Evolutionary conservation across 2,329 filamentous ascomycete species (phyloP), one percentile per base, ranked within the genome.

Genomic region (Paracorniculantispora psalliotae): DNA sequence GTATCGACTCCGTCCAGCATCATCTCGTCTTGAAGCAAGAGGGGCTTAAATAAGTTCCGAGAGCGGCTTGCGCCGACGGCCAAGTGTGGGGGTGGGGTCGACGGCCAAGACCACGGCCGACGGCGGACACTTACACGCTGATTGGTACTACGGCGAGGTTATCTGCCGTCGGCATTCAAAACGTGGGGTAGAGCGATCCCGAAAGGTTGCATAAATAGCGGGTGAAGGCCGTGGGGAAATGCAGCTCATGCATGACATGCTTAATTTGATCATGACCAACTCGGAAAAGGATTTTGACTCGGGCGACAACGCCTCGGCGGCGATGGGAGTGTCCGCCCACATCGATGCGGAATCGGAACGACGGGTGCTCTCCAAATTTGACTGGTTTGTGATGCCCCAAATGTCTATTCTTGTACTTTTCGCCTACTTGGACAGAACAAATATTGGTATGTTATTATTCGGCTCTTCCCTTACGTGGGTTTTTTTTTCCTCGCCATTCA

Each of bases 21-120:
- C 4, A 15, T 12, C 10, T 15, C 15, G 21, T 13, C 21, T 12
- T 12, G n/a, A 33, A 43, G 25, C 4, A 23, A 25, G n/a, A 33
- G 37, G 7, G 15, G 13, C 23, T 54, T 55, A 55, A 35, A 55
- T 55, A 46, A n/a, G 26, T 25, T 33, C 39, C 51, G 39, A 39
- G 21, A 4, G n/a, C 23, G 51, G 51, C 51, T 44, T 30, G 15
- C 25, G 50, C 35, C 50, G 50, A 30, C 51, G 51, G 26, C 52
- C 52, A 21, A 55, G 26, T 46, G 46, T 30, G 57, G 63, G 72
- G 57, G 72, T 73, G 59, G 72, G 69, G 21, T 48, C 52, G 21
- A 61, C 37, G 21, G 47, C 41, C 60, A 62, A 85, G 83, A 46
- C 47, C 25, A 59, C 48, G 35, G 56, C 56, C 39, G 56, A 51